Evolutionary conservation across 768 basidiomycete species (phyloP).

Genomic region (Podaxis pistillaris): DNA sequence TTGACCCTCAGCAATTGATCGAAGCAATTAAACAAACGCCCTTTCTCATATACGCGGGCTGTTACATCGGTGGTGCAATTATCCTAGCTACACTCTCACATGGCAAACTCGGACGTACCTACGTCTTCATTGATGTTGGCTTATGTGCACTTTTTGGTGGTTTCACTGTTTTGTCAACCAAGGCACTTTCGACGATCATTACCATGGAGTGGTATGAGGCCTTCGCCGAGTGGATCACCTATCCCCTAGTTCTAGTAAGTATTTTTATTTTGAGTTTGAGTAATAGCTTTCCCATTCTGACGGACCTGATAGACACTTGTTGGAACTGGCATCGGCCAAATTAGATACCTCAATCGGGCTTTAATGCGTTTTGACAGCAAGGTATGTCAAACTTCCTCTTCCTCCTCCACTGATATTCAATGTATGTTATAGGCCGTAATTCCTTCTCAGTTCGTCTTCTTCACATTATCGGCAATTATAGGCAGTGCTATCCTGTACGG

Average conservation of each 20-base stretch:
- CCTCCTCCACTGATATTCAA: neutral
- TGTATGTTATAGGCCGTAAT: constrained; percentile 66
- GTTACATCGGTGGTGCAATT: constrained; percentile 57
- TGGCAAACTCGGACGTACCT: constrained; percentile 55
- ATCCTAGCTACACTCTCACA: constrained; percentile 68
- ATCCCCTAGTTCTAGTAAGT: constrained; percentile 70
- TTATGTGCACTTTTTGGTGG: constrained; percentile 90
- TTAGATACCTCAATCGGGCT: constrained; percentile 81
- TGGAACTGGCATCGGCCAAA: constrained; percentile 78
- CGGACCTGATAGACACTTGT: constrained; percentile 52
- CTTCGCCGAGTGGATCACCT: constrained; percentile 80
- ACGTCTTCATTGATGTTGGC: constrained; percentile 85
- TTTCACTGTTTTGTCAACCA: constrained; percentile 92
- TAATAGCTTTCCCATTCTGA: neutral
- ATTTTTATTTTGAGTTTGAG: constrained; percentile 1
- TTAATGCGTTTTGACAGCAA: constrained; percentile 94
- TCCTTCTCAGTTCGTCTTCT: constrained; percentile 92
- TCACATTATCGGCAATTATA: constrained; percentile 89
- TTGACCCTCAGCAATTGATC: constrained; percentile 67
- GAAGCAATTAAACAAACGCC: constrained; percentile 65
- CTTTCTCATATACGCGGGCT: constrained; percentile 73
- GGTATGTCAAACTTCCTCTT: constrained; percentile 34
- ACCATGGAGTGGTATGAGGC: constrained; percentile 76
- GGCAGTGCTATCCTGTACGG: constrained; percentile 94
- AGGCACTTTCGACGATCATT: constrained; percentile 85